These are phyloP conservation scores for Curvularia sp. DNA, from an alignment of 2,329 filamentous ascomycete species.

Conservation along the genomic window DNA sequence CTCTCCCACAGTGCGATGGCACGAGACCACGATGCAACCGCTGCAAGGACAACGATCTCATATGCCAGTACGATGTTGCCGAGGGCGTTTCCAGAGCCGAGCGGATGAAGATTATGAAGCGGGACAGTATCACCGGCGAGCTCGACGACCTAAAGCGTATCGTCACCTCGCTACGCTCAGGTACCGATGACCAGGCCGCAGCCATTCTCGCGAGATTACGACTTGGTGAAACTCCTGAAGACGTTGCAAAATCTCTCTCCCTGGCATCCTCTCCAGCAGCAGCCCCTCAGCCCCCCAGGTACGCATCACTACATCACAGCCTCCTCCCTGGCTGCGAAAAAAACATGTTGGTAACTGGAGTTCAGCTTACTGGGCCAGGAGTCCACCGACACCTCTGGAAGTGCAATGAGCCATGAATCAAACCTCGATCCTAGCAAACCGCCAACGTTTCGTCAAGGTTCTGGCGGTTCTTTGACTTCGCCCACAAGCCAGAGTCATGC, in stretches of 20 bases:
- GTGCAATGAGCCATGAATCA: constrained; percentile 25
- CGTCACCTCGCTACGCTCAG: constrained; percentile 26
- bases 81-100: constrained; percentile 36
- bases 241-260: constrained; percentile 30
- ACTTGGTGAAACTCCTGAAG: constrained; percentile 30
- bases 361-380: constrained; percentile 31
- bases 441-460: constrained; percentile 13
- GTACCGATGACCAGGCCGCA: constrained; percentile 31
- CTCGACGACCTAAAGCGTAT: constrained; percentile 34
- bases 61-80: constrained; percentile 35
- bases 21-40: constrained; percentile 30
- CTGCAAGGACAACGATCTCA: constrained; percentile 27
- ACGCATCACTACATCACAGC: constrained; percentile 12
- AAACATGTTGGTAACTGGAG: constrained; percentile 20
- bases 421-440: constrained; percentile 12
- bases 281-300: constrained; percentile 27
- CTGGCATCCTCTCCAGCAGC: constrained; percentile 13
- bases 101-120: constrained; percentile 35
- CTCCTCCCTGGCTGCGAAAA: constrained; percentile 11
- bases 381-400: constrained; percentile 22
- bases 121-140: constrained; percentile 27
- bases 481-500: constrained; percentile 15
- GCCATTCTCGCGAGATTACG: constrained; percentile 29
- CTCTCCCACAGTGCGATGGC: constrained; percentile 31
- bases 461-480: constrained; percentile 20